Percentiles rank a stretch among this genome's conserved stretches.
These are phyloP conservation scores for Blastobotrys illinoisensis DNA, from an alignment of 1,139 yeast genomes.

Conservation along the genomic window DNA sequence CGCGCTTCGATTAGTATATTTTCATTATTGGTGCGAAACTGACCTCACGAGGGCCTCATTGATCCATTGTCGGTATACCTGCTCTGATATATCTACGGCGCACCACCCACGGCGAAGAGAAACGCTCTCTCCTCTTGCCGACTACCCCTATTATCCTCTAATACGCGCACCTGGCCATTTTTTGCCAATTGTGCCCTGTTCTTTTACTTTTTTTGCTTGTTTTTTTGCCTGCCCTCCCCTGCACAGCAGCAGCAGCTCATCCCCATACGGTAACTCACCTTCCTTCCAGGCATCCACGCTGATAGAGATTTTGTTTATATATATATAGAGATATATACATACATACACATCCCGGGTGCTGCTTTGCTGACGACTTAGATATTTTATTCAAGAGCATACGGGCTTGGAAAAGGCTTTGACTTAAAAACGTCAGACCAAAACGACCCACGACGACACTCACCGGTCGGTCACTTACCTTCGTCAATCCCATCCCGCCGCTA, in stretches of 20 bases:
- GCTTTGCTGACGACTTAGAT: too few relatives aligned
- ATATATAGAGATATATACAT: background rate
- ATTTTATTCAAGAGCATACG: too few relatives aligned
- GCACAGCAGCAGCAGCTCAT: too few relatives aligned
- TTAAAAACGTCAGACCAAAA: background rate
- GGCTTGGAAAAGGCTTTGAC: too few relatives aligned
- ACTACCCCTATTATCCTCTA: background rate
- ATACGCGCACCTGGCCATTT: background rate
- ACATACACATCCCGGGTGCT: background rate
- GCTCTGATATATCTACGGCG: too few relatives aligned
- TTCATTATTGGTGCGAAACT: background rate
- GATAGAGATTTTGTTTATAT: too few relatives aligned
- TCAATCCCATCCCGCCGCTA: background rate
- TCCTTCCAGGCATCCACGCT: background rate
- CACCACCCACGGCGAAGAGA: too few relatives aligned
- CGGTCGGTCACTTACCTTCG: constrained; percentile 7
- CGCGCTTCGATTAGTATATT: background rate
- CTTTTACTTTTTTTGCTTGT: background rate
- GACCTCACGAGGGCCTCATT: background rate
- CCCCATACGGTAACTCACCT: too few relatives aligned
- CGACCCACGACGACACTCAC: constrained; percentile 5
- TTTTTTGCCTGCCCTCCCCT: background rate
- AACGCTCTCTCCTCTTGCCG: background rate
- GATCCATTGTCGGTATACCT: background rate
- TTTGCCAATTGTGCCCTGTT: background rate